Evolutionary conservation across 495 filamentous ascomycete species (phyloP), one percentile per base, ranked within the genome.

Genomic region (Corynascus novoguineensis): DNA sequence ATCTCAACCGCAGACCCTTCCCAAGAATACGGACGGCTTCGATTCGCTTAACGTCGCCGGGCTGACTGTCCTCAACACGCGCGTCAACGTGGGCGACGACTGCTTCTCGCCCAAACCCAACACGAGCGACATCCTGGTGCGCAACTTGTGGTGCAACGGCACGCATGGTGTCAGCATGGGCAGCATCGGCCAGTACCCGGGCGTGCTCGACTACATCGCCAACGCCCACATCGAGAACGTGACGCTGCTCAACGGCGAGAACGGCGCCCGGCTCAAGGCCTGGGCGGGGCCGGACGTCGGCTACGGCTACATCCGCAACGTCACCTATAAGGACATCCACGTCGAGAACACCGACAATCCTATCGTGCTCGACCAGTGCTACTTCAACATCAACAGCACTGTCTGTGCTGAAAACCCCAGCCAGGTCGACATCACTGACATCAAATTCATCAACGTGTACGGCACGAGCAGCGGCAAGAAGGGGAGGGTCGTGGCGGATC

Each of bases 71-170:
- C 76, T 74, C 24, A 76, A 80, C 53, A 68, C 74, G 1, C 71
- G 75, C 32, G 71, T 82, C 42, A 74, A 81, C 52, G 73, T 79
- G 27, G 80, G 80, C 31, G 81, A 83, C 52, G 81, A 83, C 66
- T 83, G 81, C 66, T 81, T 84, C 70, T 77, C 76, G 6, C 77
- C 79, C 11, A 84, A 83, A 59, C 76, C 79, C 5, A 84, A 83
- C 64, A 79, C 79, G 0, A 75, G 76, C 28, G 79, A 83, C 60
- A 68, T 84, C 37, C 75, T 78, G 29, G 77, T 83, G 19, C 71
- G 81, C 59, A 82, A 80, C 45, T 68, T 84, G 55, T 81, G 76
- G 72, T 84, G 81, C 60, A 82, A 83, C 60, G 75, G 77, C 53
- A 81, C 78, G 1, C 78, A 82, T 47, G 81, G 81, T 7, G 76